Base-by-base conservation (phyloP, 805 yeast genomes). In the Millerozyma miso region DNA sequence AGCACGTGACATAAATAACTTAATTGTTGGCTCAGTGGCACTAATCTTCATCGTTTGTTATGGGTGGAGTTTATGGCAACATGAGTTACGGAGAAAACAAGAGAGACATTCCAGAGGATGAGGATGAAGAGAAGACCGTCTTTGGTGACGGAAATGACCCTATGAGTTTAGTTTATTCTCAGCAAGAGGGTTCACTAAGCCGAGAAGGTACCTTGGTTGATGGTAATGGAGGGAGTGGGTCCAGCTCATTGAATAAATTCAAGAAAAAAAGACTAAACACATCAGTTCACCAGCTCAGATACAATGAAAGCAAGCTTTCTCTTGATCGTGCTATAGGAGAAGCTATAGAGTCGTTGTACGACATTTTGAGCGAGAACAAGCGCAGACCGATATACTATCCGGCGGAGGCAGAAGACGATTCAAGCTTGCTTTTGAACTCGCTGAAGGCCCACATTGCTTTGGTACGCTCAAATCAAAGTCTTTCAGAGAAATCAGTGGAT, bases 251-350 rank as follows among this genome's bases (percentile, higher is more conserved):
- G 26, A 39, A 19, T 4, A 34, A 19, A 14, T 20, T 17, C 15
- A 42, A 41, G 40, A 36, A 17, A 4, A 47, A 34, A 26, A 48
- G 70, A n/a, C 54, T 72, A 46, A 67, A 72, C 37, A 69, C 83
- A 1, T 83, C 88, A 40, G 59, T 84, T 26, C 79, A 81, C 45
- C 96, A 90, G 56, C 64, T 84, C 43, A 85, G 79, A 47, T 91
- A 85, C 59, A 88, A 88, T 56, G 81, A 83, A 52, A 82, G 83
- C 65, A 76, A 85, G 42, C 67, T 79, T 0, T 74, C 83, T 0
- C 67, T 90, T 42, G 83, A 80, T 45, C 68, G 85, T 40, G 73
- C 83, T 1, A 81, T 85, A 43, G 65, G 73, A 46, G 69, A 75
- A 23, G 75, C 83, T 1, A 64, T 73, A 12, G 76, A 73, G 32